phyloP scores from a whole-genome alignment of 2,329 filamentous ascomycete species.

The Ceratocystis smalleyi region DNA sequence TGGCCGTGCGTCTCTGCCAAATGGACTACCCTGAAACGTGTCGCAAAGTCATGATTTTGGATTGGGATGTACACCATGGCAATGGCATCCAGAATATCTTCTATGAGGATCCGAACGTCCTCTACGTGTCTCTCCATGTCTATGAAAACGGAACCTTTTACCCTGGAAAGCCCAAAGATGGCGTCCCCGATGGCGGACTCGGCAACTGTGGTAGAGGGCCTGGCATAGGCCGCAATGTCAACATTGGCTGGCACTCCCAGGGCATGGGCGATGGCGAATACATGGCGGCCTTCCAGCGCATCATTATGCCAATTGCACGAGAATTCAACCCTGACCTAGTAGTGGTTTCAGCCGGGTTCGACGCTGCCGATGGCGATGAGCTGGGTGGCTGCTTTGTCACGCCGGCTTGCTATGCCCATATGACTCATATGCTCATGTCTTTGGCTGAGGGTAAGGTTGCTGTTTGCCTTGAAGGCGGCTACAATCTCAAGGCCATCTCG shows the following conservation, averaged over 20 bases:
- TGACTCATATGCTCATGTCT: constrained; percentile 99
- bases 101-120: constrained; percentile 81
- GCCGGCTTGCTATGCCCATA: constrained; percentile 83
- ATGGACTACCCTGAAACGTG: constrained; percentile 62
- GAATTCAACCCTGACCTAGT: constrained; percentile 92
- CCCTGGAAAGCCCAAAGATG: constrained; percentile 48
- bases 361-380: constrained; percentile 85
- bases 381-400: constrained; percentile 87
- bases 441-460: constrained; percentile 77
- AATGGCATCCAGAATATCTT: constrained; percentile 96
- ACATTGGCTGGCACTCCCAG: constrained; percentile 51
- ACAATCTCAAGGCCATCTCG: constrained; percentile 86
- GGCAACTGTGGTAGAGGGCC: constrained; percentile 41
- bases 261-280: constrained; percentile 96
- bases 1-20: constrained; percentile 81
- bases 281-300: constrained; percentile 85
- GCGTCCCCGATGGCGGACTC: constrained; percentile 44
- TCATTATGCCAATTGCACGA: constrained; percentile 88
- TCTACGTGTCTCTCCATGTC: constrained; percentile 91
- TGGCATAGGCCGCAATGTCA: constrained; percentile 47
- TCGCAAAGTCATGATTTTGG: constrained; percentile 79
- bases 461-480: constrained; percentile 88
- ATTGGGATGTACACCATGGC: constrained; percentile 73
- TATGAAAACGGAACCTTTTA: constrained; percentile 76
- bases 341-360: constrained; percentile 89